Conservation (phyloP, 371 early-diverging fungal genomes). For the Haplosporangium sp. region DNA sequence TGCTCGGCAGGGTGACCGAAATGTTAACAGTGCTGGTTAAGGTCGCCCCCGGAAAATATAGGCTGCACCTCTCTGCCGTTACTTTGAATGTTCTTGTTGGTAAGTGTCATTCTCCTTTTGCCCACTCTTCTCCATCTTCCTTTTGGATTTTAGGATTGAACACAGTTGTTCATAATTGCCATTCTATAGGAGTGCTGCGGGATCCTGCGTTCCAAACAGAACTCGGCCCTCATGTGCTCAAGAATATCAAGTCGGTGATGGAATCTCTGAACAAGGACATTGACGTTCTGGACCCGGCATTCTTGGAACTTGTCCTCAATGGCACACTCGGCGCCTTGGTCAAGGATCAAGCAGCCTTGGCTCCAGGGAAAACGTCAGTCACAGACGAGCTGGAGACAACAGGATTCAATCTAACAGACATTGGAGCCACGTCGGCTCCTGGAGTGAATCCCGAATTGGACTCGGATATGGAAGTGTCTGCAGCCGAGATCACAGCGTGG, state of each 20-base stretch:
- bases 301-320: slow-evolving; percentile 40
- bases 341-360: slow-evolving; percentile 39
- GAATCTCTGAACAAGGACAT: slow-evolving; percentile 31
- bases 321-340: slow-evolving; percentile 36
- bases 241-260: slow-evolving; percentile 45
- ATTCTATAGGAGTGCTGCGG: slow-evolving; percentile 31
- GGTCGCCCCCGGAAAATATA: slow-evolving; percentile 39
- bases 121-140: not conserved
- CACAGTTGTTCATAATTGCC: not conserved
- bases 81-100: slow-evolving; percentile 47
- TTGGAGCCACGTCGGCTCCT: not conserved
- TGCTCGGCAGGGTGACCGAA: slow-evolving; percentile 37
- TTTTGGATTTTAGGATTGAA: not conserved
- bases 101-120: slow-evolving; percentile 9
- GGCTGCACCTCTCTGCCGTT: slow-evolving; percentile 44
- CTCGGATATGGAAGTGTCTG: slow-evolving; percentile 44
- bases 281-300: slow-evolving; percentile 19
- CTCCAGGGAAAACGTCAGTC: slow-evolving; percentile 22
- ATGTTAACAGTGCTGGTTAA: slow-evolving; percentile 41
- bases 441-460: slow-evolving; percentile 12
- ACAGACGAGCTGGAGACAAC: slow-evolving; percentile 1
- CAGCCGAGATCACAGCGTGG: slow-evolving; percentile 46
- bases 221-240: slow-evolving; percentile 37
- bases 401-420: slow-evolving; percentile 23
- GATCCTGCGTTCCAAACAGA: slow-evolving; percentile 49